A percentile compares a stretch with the other conserved stretches of the same genome.
Evolutionary conservation across 495 filamentous ascomycete genomes (phyloP).

Genomic region (Umbilicaria muhlenbergii): DNA sequence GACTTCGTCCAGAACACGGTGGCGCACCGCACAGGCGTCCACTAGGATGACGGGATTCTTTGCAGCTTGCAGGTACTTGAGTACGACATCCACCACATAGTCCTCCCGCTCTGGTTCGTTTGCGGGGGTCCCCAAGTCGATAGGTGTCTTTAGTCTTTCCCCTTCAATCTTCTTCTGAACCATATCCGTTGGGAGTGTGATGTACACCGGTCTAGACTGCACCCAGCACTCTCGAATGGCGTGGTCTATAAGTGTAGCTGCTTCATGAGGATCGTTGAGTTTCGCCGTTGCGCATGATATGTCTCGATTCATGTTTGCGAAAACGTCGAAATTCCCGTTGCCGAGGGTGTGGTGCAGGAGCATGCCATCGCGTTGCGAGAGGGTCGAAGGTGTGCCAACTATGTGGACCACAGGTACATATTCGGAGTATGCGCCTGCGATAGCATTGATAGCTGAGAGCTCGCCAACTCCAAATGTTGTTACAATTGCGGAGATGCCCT

Average conservation of each 20-base stretch:
- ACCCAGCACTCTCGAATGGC: conserved; percentile 67
- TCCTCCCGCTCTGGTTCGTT: conserved; percentile 66
- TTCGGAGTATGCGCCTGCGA: conserved; percentile 49
- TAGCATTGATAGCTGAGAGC: conserved; percentile 50
- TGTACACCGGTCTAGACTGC: conserved; percentile 62
- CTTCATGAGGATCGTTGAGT: conserved; percentile 52
- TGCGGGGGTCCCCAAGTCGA: conserved; percentile 46
- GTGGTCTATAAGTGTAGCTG: conserved; percentile 62
- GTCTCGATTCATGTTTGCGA: conserved; percentile 55
- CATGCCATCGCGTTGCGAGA: conserved; percentile 35
- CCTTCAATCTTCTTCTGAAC: conserved; percentile 67
- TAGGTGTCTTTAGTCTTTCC: conserved; percentile 45
- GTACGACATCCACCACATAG: conserved; percentile 67
- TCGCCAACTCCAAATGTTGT: conserved; percentile 62
- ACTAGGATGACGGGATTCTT: conserved; percentile 70
- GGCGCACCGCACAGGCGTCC: conserved; percentile 82
- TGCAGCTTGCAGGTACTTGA: conserved; percentile 61
- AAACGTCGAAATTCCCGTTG: conserved; percentile 82
- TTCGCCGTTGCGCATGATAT: conserved; percentile 57
- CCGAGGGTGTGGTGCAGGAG: conserved; percentile 90
- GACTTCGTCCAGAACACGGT: conserved; percentile 59
- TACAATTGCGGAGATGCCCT: conserved; percentile 47
- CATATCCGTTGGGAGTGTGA: conserved; percentile 77
- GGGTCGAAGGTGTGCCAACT: conserved; percentile 41
- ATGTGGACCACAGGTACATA: conserved; percentile 49